Base-by-base conservation (phyloP, 306 rosid genomes). In the Sechiopsis laciniata region DNA sequence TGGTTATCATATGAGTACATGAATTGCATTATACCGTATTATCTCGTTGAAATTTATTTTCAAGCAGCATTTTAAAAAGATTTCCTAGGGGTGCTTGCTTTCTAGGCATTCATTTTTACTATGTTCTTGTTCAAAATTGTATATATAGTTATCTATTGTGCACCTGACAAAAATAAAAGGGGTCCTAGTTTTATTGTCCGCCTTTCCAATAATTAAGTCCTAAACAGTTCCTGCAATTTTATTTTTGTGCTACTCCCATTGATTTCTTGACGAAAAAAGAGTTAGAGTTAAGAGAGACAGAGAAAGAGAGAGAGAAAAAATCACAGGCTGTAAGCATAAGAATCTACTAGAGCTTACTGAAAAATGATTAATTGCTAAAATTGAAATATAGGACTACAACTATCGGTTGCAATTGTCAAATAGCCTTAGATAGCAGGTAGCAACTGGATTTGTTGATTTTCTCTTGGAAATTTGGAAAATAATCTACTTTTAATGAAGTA, bases 361-460 rank as follows among this genome's bases (percentile, higher is more conserved):
- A 68, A 8, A 26, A 68, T 69, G 48, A 50, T 50, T 69, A 48
- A 48, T 69, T 46, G 20, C 14, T 69, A 14, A 69, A 21, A 0
- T 69, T 1, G 22, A 13, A 22, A 42, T 68, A 16, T 61, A 19
- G 40, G 45, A 50, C 42, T 22, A 32, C 37, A 5, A 32, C 37
- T 5, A 21, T 68, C 11, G 0, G 22, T 68, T 22, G 21, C 55
- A 7, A 40, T 69, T 48, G 58, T 13, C 48, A 46, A 32, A 32
- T 32, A 46, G 55, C 73, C 58, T 19, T 22, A 68, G 13, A 17
- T 48, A 50, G 58, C 37, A 11, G 57, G 58, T 69, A 52, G 42
- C 58, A 48, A 20, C 5, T 50, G 73, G 37, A 20, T 69, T 66
- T 69, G 57, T 45, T 50, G 20, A 21, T 69, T 69, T 14, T 14